These are phyloP conservation scores for Stephanodiscus minutulus DNA, from an alignment of 108 stramenopile species.

Conservation along the genomic window DNA sequence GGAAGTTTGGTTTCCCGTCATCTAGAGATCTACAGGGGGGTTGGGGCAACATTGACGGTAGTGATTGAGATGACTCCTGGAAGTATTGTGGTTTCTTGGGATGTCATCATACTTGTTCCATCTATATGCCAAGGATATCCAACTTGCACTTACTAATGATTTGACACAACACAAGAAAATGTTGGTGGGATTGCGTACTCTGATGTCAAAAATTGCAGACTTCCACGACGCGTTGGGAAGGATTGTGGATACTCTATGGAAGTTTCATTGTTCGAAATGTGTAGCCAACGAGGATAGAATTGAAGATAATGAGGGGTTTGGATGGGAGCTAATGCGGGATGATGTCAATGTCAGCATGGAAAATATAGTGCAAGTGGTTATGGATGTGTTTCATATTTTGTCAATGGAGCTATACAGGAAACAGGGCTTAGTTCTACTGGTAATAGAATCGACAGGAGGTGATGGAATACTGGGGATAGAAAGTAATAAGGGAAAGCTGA, in stretches of 20 bases:
- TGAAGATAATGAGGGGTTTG: slow-evolving; percentile 4
- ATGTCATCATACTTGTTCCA: slow-evolving; percentile 3
- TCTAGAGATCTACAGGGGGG: neutral
- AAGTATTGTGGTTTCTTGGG: slow-evolving; percentile 39
- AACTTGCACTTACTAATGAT: slow-evolving; percentile 61
- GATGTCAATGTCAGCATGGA: slow-evolving; percentile 12
- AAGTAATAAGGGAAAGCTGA: neutral
- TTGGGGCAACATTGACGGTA: too few relatives aligned
- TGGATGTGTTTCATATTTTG: slow-evolving; percentile 47
- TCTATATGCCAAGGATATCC: slow-evolving; percentile 50
- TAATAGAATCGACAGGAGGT: slow-evolving; percentile 52
- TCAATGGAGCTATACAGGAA: slow-evolving; percentile 66
- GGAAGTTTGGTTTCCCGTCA: too few relatives aligned
- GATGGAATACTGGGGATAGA: slow-evolving; percentile 52
- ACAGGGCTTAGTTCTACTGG: slow-evolving; percentile 45
- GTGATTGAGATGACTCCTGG: slow-evolving; percentile 21
- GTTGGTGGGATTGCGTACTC: slow-evolving; percentile 52
- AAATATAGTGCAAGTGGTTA: slow-evolving; percentile 22
- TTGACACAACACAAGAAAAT: slow-evolving; percentile 78
- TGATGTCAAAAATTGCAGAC: slow-evolving; percentile 56
- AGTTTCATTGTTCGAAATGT: slow-evolving; percentile 26
- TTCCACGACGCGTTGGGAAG: slow-evolving; percentile 69
- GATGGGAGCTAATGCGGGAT: neutral
- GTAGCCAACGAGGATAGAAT: slow-evolving; percentile 9
- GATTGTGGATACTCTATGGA: slow-evolving; percentile 65